These are phyloP conservation scores for Salinomyces thailandicus DNA, from an alignment of 2,329 filamentous ascomycete species.

Conservation along the genomic window DNA sequence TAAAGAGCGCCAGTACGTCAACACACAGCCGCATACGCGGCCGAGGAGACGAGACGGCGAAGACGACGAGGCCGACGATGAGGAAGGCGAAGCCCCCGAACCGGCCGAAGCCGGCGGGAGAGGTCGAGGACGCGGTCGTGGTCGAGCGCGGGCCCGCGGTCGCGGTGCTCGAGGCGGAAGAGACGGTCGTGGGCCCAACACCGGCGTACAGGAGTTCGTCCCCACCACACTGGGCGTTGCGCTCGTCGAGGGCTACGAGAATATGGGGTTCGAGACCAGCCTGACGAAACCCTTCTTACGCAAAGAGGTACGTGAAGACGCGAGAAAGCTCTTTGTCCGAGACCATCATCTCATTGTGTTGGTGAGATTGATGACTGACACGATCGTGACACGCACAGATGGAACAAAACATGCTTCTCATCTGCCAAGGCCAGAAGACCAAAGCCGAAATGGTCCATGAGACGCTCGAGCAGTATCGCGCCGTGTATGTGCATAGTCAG, in stretches of 20 bases:
- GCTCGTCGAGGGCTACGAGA: slow-evolving; percentile 86
- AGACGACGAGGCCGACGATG: slow-evolving; percentile 25
- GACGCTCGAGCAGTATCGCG: slow-evolving; percentile 75
- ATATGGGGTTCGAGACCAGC: slow-evolving; percentile 84
- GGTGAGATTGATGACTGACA: no score
- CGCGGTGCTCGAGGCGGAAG: slow-evolving; percentile 41
- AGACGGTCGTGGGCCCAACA: slow-evolving; percentile 37
- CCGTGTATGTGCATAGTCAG: slow-evolving; percentile 73
- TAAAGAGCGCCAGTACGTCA: slow-evolving; percentile 78
- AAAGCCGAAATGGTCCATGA: slow-evolving; percentile 66
- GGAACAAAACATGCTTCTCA: slow-evolving; percentile 93
- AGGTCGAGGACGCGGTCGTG: slow-evolving; percentile 28
- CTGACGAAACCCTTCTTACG: slow-evolving; percentile 90
- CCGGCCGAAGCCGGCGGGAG: slow-evolving; percentile 22
- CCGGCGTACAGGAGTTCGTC: slow-evolving; percentile 70
- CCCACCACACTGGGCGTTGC: slow-evolving; percentile 86
- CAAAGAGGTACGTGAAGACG: slow-evolving; percentile 64
- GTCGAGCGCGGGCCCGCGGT: slow-evolving; percentile 30
- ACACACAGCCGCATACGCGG: slow-evolving; percentile 44
- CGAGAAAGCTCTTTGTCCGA: no score
- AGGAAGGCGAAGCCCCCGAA: slow-evolving; percentile 25
- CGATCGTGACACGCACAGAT: slow-evolving; percentile 51
- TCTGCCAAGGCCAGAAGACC: slow-evolving; percentile 76
- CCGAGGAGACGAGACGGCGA: slow-evolving; percentile 20
- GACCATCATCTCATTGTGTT: background rate